These are phyloP conservation scores for Orbilia oligospora DNA, from an alignment of 2,329 filamentous ascomycete genomes.

Conservation along the genomic window DNA sequence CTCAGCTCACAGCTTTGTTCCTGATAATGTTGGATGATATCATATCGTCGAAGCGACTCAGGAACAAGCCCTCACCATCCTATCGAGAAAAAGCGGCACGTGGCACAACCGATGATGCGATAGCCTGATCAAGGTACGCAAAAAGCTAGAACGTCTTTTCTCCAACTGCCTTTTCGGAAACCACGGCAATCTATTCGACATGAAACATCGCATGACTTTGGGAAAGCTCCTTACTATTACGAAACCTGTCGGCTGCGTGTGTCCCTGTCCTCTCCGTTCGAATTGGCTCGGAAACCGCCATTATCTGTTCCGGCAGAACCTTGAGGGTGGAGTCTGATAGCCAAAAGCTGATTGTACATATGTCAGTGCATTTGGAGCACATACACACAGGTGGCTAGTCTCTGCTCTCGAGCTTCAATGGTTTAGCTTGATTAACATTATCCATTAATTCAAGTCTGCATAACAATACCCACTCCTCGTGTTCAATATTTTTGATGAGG, in stretches of 20 bases:
- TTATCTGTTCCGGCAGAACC: slow-evolving; percentile 55
- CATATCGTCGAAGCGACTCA: slow-evolving; percentile 28
- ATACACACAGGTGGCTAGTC: slow-evolving; percentile 36
- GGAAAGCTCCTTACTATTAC: slow-evolving; percentile 52
- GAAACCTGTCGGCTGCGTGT: slow-evolving; percentile 55
- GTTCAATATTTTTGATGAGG: slow-evolving; percentile 27
- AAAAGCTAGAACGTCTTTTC: slow-evolving; percentile 15
- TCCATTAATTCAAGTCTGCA: slow-evolving; percentile 49
- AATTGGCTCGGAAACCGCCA: slow-evolving; percentile 59
- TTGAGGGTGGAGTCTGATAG: slow-evolving; percentile 54
- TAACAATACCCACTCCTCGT: slow-evolving; percentile 45
- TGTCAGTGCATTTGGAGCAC: slow-evolving; percentile 28
- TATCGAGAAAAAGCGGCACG: slow-evolving; percentile 48
- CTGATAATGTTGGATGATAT: slow-evolving; percentile 15
- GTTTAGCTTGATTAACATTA: slow-evolving; percentile 34
- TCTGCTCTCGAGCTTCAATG: slow-evolving; percentile 27
- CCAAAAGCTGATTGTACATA: slow-evolving; percentile 25
- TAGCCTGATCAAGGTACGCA: slow-evolving; percentile 33
- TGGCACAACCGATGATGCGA: slow-evolving; percentile 57
- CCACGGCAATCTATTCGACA: slow-evolving; percentile 60
- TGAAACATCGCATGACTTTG: slow-evolving; percentile 59
- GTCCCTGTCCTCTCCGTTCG: slow-evolving; percentile 45
- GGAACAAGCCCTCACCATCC: slow-evolving; percentile 34
- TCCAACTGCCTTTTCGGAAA: slow-evolving; percentile 50
- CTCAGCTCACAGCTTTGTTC: slow-evolving; percentile 27